Base-by-base conservation (phyloP, 768 basidiomycete species). In the Serendipita sp. region DNA sequence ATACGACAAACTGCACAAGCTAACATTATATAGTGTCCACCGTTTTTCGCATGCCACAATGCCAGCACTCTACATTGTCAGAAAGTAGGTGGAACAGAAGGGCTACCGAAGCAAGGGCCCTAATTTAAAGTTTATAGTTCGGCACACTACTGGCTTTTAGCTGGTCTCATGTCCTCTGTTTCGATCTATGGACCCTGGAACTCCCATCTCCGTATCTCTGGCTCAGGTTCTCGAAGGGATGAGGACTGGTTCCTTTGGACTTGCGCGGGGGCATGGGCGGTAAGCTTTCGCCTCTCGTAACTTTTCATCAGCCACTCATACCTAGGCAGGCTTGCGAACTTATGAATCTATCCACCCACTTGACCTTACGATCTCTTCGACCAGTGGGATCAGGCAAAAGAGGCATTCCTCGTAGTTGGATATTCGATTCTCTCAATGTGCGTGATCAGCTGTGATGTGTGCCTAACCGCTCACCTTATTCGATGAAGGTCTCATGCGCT, bases 21-120 rank as follows among this genome's bases (percentile, higher is more conserved):
- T 23, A 23, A 23, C 23, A 23, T n/a, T 51, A 23, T 52, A 4
- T 23, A 91, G 89, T 70, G 83, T 99, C 1, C 96, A 99, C 73
- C 88, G 90, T 10, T 98, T 97, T 80, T 97, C 93, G 35, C 84
- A 92, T 75, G 88, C 85, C 1, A 96, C 95, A 0, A 95, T 98
- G 89, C 96, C 95, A 1, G 74, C 86, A 65, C 70, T 71, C 66
- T 89, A 91, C 72, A 81, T 98, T 41, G 85, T 95, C 78, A 88
- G 86, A 73, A 99, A 99, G 95, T 96, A 64, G 34, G 81, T 69
- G 32, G 36, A 23, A 3, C 48, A 44, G 3, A 2, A 44, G 18
- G 18, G 2, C 3, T 58, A 35, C 15, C 41, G 41, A 41, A 41
- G 13, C 7, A 41, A 13, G 41, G 13, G 28, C 13, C 4, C 35